Conservation (phyloP, 2,329 filamentous ascomycete genomes). For the Trichoderma koningii region DNA sequence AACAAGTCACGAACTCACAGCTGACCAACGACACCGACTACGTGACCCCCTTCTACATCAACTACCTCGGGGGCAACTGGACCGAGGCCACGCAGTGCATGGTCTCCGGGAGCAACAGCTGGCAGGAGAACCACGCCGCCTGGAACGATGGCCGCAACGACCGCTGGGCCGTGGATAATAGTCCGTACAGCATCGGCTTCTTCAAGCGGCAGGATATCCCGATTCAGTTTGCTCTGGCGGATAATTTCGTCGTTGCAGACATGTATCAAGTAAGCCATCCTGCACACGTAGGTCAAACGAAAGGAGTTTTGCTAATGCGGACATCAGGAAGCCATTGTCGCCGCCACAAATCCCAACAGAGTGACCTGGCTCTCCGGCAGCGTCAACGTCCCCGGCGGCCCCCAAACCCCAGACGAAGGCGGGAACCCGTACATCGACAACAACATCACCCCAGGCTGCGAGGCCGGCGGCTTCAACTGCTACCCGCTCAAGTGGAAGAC, state of each 20-base stretch:
- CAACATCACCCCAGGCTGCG: slow-evolving; percentile 51
- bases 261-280: slow-evolving; percentile 49
- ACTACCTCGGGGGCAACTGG: slow-evolving; percentile 55
- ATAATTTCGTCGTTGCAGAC: slow-evolving; percentile 56
- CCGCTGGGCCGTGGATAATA: slow-evolving; percentile 56
- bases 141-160: slow-evolving; percentile 55
- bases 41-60: slow-evolving; percentile 57
- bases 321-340: slow-evolving; percentile 49
- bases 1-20: slow-evolving; percentile 47
- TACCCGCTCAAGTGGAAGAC: slow-evolving; percentile 58
- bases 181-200: slow-evolving; percentile 55
- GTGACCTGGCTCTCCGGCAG: slow-evolving; percentile 54
- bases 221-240: slow-evolving; percentile 56
- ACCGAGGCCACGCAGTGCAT: slow-evolving; percentile 57
- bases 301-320: not conserved
- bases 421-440: slow-evolving; percentile 53
- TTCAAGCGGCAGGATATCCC: slow-evolving; percentile 55
- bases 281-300: not conserved
- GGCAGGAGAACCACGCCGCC: slow-evolving; percentile 53
- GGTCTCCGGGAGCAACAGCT: slow-evolving; percentile 53
- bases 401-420: slow-evolving; percentile 46
- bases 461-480: slow-evolving; percentile 49
- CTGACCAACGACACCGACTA: slow-evolving; percentile 45
- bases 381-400: slow-evolving; percentile 52
- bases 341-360: slow-evolving; percentile 55